Evolutionary conservation across 2,329 filamentous ascomycete species (phyloP).

Genomic region (Alternaria triticimaculans): DNA sequence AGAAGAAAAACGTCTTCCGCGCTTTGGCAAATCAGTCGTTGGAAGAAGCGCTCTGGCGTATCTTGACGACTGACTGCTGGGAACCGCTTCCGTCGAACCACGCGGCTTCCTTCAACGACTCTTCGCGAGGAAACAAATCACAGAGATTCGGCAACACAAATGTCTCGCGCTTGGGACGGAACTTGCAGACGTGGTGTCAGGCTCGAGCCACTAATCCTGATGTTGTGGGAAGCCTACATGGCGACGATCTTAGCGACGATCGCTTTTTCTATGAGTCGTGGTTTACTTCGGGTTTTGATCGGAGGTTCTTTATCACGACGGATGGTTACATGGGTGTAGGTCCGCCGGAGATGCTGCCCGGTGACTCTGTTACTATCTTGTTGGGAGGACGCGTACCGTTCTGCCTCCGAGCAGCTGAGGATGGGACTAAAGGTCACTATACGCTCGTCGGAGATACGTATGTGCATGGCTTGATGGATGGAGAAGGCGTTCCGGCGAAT

Average conservation of each 20-base stretch:
- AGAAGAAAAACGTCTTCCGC: not conserved
- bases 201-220: not conserved
- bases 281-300: constrained; percentile 4
- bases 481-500: constrained; percentile 9
- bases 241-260: not conserved
- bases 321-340: constrained; percentile 25
- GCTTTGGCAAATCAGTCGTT: not conserved
- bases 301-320: constrained; percentile 21
- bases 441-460: constrained; percentile 20
- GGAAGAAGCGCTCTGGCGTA: not conserved
- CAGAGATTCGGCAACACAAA: not conserved
- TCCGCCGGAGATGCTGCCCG: constrained; percentile 8
- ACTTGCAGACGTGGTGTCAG: not conserved
- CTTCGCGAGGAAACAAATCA: not conserved
- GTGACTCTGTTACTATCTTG: constrained; percentile 23
- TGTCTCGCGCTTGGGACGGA: not conserved
- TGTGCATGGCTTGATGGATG: constrained; percentile 27
- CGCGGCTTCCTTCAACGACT: not conserved
- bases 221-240: not conserved
- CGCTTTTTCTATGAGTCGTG: constrained; percentile 1
- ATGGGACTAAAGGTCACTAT: not conserved
- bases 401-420: not conserved
- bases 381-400: constrained; percentile 26
- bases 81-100: not conserved
- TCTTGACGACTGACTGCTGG: not conserved